Evolutionary conservation across 345 rosid species (phyloP).

Genomic region (Camelina sativa): DNA sequence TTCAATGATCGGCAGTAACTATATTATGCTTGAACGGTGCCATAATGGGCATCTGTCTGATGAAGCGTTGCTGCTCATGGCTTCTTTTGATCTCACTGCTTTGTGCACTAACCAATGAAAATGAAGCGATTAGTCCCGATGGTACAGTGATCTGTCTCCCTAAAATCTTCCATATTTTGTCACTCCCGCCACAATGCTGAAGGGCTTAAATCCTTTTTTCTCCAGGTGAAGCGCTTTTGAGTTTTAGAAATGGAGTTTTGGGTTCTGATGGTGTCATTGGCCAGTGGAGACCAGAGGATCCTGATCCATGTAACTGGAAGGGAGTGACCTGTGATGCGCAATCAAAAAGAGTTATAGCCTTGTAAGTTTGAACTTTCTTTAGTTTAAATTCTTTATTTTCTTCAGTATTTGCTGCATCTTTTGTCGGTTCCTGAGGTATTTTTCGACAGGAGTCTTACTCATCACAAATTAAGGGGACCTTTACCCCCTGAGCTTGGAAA

Average conservation of each 20-base stretch:
- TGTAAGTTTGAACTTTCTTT: conserved; percentile 60
- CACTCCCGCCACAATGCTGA: conserved; percentile 41
- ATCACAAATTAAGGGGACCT: conserved; percentile 82
- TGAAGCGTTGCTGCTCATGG: conserved; percentile 54
- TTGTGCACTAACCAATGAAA: conserved; percentile 45
- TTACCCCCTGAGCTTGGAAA: conserved; percentile 85
- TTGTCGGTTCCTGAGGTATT: conserved; percentile 31
- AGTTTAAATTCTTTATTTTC: not conserved
- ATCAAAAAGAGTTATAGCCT: conserved; percentile 76
- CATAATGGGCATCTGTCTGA: conserved; percentile 69
- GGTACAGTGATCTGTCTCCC: conserved; percentile 35
- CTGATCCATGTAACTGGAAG: conserved; percentile 95
- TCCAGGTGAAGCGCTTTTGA: conserved; percentile 85
- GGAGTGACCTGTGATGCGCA: conserved; percentile 80
- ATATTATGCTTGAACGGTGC: conserved; percentile 68
- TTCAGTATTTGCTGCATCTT: conserved; percentile 21
- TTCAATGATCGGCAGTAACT: conserved; percentile 69
- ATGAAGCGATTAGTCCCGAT: conserved; percentile 45
- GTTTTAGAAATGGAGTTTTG: conserved; percentile 67
- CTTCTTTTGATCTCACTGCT: conserved; percentile 59
- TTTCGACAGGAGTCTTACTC: conserved; percentile 68
- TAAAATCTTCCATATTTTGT: conserved; percentile 51
- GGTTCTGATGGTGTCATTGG: conserved; percentile 71
- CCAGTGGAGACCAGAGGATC: conserved; percentile 98
- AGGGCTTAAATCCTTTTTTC: conserved; percentile 16